Conservation (phyloP, 2,329 filamentous ascomycete genomes). For the Aureobasidium sp. region DNA sequence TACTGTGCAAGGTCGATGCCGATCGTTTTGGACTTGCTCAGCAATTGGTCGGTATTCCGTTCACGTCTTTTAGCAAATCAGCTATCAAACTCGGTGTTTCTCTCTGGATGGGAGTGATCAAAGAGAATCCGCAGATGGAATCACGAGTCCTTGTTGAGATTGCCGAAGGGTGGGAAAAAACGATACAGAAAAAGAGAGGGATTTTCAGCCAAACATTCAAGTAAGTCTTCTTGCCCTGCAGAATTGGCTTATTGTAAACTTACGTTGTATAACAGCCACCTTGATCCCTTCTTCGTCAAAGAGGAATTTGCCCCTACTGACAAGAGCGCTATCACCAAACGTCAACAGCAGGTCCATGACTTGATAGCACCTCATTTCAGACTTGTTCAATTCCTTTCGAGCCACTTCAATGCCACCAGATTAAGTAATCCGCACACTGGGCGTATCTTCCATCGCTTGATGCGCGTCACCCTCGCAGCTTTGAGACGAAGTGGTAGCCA, state of each 20-base stretch:
- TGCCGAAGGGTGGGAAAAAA: constrained; percentile 83
- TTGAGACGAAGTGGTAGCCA: constrained; percentile 66
- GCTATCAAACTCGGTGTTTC: constrained; percentile 94
- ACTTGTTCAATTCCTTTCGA: constrained; percentile 80
- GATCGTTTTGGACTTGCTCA: constrained; percentile 75
- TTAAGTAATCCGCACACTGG: constrained; percentile 77
- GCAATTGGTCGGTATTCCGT: constrained; percentile 86
- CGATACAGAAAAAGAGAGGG: constrained; percentile 67
- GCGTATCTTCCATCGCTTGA: constrained; percentile 70
- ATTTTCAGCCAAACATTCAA: constrained; percentile 69
- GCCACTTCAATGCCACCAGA: constrained; percentile 91
- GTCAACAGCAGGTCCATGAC: constrained; percentile 73
- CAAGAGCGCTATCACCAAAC: constrained; percentile 62
- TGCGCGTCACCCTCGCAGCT: constrained; percentile 70
- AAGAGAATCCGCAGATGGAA: constrained; percentile 87
- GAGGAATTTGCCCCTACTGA: constrained; percentile 93
- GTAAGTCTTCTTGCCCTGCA: constrained; percentile 36
- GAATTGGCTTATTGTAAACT: background rate
- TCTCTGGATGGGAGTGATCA: constrained; percentile 92
- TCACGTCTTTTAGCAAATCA: constrained; percentile 86
- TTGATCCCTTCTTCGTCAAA: constrained; percentile 83
- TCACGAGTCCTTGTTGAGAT: constrained; percentile 80
- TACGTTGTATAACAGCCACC: constrained; percentile 39
- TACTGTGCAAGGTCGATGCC: constrained; percentile 70
- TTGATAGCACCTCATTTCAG: constrained; percentile 79